phyloP scores from a whole-genome alignment of 2,329 filamentous ascomycete genomes.

The Neopestalotiopsis sp. region DNA sequence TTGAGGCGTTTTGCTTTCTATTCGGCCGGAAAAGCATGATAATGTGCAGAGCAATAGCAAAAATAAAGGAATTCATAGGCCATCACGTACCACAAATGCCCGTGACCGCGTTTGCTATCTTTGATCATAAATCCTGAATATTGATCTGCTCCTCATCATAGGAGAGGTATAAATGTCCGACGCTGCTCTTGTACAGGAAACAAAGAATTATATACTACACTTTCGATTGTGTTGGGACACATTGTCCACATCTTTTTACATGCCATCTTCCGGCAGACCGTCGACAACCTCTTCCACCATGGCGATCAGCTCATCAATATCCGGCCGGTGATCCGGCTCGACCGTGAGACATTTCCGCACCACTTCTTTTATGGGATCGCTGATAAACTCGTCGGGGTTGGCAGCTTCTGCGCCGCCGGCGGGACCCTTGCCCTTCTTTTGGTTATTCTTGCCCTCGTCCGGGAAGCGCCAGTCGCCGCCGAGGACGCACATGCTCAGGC shows the following conservation, averaged over 20 bases:
- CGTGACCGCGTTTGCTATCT: not conserved
- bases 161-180: slow-evolving; percentile 11
- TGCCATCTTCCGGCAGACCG: slow-evolving; percentile 34
- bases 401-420: slow-evolving; percentile 31
- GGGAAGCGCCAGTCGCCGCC: slow-evolving; percentile 97
- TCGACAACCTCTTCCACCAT: slow-evolving; percentile 39
- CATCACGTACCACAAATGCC: not conserved
- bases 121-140: not conserved
- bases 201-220: not conserved
- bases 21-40: too few relatives aligned
- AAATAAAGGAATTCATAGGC: not conserved
- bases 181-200: slow-evolving; percentile 8
- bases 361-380: slow-evolving; percentile 82
- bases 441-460: slow-evolving; percentile 73
- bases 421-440: slow-evolving; percentile 49
- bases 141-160: not conserved
- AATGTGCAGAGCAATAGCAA: not conserved
- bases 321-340: slow-evolving; percentile 83
- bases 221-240: not conserved
- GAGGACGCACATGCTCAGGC: slow-evolving; percentile 87
- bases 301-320: slow-evolving; percentile 40
- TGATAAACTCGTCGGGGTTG: slow-evolving; percentile 61
- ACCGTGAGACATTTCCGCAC: slow-evolving; percentile 86
- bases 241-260: not conserved
- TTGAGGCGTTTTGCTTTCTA: too few relatives aligned